Percentiles rank a stretch among this genome's conserved stretches.
phyloP scores from a whole-genome alignment of 1,284 basidiomycete species.

The Cutaneotrichosporon curvatum region DNA sequence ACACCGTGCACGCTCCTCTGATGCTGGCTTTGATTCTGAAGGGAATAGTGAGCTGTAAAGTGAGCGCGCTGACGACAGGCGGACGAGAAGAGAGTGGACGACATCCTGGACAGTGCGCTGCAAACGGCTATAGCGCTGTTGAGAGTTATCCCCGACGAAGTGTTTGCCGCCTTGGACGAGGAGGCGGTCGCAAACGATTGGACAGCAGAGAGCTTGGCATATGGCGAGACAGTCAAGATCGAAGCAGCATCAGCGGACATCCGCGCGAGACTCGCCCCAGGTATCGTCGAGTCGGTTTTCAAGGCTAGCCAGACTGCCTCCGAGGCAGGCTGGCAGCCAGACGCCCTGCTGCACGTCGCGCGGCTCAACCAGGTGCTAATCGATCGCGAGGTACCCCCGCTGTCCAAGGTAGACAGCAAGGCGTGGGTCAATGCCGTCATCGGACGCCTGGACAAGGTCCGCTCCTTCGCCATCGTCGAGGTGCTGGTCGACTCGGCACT shows the following conservation, averaged over 20 bases:
- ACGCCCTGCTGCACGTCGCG: constrained; percentile 11
- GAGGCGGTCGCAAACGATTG: not conserved
- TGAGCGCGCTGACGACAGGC: constrained; percentile 2
- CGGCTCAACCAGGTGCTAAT: constrained; percentile 19
- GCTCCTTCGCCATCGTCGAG: constrained; percentile 59
- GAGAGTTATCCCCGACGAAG: not conserved
- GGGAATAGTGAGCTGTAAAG: not conserved
- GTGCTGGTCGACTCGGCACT: constrained; percentile 56
- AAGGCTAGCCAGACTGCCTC: constrained; percentile 8
- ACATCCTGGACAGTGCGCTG: constrained; percentile 1
- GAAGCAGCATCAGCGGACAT: constrained; percentile 7
- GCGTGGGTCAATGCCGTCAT: constrained; percentile 40
- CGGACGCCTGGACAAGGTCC: constrained; percentile 49
- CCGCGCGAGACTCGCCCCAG: constrained; percentile 13
- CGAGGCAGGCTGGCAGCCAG: constrained; percentile 1
- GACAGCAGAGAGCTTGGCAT: constrained; percentile 5
- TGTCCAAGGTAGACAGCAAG: constrained; percentile 17
- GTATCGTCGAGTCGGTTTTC: constrained; percentile 21
- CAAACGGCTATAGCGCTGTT: constrained; percentile 11
- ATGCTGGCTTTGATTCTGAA: constrained; percentile 19
- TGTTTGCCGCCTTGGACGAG: constrained; percentile 3
- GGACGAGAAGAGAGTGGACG: not conserved
- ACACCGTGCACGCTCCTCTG: constrained; percentile 23
- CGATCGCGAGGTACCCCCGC: constrained; percentile 23
- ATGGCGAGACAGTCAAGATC: not conserved